Evolutionary conservation across 345 rosid genomes (phyloP).

Genomic region (Brassica nigra): DNA sequence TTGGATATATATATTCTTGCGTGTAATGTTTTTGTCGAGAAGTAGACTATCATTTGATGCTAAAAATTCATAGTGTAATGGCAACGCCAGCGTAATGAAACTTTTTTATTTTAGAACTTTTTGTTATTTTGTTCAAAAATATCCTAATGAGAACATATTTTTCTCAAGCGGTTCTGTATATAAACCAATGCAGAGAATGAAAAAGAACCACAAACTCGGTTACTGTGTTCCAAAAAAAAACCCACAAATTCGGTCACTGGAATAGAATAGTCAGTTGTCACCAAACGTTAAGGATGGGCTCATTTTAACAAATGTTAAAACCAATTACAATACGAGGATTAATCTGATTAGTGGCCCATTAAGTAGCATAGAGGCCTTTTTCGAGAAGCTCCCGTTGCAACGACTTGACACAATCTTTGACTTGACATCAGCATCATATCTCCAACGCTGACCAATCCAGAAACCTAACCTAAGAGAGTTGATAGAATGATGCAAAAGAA

Average conservation of each 20-base stretch:
- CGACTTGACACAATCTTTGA: slow-evolving; percentile 41
- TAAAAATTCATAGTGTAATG: background rate
- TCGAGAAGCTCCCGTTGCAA: slow-evolving; percentile 15
- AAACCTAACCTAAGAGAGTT: slow-evolving; percentile 35
- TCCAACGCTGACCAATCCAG: slow-evolving; percentile 24
- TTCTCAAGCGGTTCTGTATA: background rate
- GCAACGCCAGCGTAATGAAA: background rate
- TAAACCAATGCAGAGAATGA: background rate
- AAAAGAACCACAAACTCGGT: background rate
- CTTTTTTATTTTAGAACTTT: background rate
- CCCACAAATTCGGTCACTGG: background rate
- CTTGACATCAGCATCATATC: slow-evolving; percentile 33
- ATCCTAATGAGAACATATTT: background rate
- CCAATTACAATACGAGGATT: background rate
- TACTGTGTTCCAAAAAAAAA: too few species aligned
- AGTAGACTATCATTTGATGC: background rate
- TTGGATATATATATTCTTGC: background rate
- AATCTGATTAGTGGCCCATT: background rate
- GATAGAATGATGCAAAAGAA: slow-evolving; percentile 30
- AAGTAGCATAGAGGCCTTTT: background rate
- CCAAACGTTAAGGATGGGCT: background rate
- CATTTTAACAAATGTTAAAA: background rate
- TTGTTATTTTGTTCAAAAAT: background rate
- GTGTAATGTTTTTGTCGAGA: background rate
- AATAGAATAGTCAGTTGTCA: background rate